Evolutionary conservation across 2,329 filamentous ascomycete species (phyloP).

Genomic region (Daldinia eschscholtzii): DNA sequence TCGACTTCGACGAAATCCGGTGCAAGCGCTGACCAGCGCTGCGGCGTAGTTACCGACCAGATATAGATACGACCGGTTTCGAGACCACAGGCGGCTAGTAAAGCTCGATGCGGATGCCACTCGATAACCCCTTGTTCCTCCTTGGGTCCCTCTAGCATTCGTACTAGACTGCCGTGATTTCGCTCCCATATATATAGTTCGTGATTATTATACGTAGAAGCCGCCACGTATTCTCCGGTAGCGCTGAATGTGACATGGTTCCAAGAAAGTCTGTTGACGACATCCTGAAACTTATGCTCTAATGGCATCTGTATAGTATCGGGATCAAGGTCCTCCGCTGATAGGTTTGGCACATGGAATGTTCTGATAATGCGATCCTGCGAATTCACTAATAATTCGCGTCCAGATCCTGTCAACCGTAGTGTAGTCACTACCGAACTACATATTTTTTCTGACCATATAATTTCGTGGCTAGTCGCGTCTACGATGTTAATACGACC

Average conservation of each 20-base stretch:
- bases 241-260: constrained; percentile 97
- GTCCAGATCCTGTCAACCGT: constrained; percentile 84
- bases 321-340: constrained; percentile 76
- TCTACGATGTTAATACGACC: constrained; percentile 97
- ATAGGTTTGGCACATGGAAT: constrained; percentile 85
- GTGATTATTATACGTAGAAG: constrained; percentile 97
- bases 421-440: constrained; percentile 89
- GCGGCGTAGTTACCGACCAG: constrained; percentile 94
- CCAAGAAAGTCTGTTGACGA: constrained; percentile 95
- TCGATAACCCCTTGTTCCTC: constrained; percentile 97
- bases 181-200: constrained; percentile 99
- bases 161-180: constrained; percentile 90
- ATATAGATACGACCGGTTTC: constrained; percentile 95
- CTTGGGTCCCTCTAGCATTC: constrained; percentile 95
- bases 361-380: constrained; percentile 96
- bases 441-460: constrained; percentile 91
- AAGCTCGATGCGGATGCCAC: constrained; percentile 91
- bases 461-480: constrained; percentile 80
- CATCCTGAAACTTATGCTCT: constrained; percentile 98
- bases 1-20: constrained; percentile 98
- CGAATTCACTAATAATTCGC: constrained; percentile 90
- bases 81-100: constrained; percentile 90
- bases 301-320: constrained; percentile 90
- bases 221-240: constrained; percentile 94
- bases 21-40: constrained; percentile 96